Conservation (phyloP, 257 asterid species). For the Fraxinus anomala region DNA sequence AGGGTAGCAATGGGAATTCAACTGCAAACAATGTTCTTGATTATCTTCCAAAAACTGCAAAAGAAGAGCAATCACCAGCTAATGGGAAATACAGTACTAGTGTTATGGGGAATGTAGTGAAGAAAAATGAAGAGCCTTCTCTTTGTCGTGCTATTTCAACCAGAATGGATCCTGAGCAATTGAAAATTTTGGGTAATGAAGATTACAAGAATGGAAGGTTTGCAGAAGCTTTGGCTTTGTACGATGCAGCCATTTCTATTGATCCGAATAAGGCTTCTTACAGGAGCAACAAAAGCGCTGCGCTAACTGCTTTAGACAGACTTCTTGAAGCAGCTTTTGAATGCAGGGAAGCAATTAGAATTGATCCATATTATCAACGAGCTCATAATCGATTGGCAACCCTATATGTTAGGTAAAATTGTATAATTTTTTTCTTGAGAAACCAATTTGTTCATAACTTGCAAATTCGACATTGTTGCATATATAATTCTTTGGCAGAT, state of each 20-base stretch:
- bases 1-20: slow-evolving; percentile 29
- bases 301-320: slow-evolving; percentile 79
- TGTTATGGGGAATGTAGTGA: slow-evolving; percentile 55
- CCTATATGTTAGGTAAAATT: slow-evolving; percentile 58
- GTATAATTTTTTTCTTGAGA: neutral
- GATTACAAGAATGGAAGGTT: slow-evolving; percentile 92
- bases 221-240: slow-evolving; percentile 82
- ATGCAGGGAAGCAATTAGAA: slow-evolving; percentile 79
- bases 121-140: slow-evolving; percentile 49
- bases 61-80: slow-evolving; percentile 31
- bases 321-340: slow-evolving; percentile 90
- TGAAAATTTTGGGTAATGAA: slow-evolving; percentile 87
- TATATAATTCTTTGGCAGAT: slow-evolving; percentile 33
- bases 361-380: slow-evolving; percentile 76
- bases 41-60: slow-evolving; percentile 40
- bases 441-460: neutral
- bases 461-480: neutral
- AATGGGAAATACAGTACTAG: slow-evolving; percentile 44
- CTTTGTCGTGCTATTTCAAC: slow-evolving; percentile 86
- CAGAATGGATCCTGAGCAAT: slow-evolving; percentile 86
- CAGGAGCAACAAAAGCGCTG: slow-evolving; percentile 95
- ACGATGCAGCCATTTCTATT: slow-evolving; percentile 90
- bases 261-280: slow-evolving; percentile 93
- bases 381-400: slow-evolving; percentile 83
- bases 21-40: slow-evolving; percentile 32